Base-by-base conservation (phyloP, 306 rosid species). In the Astragalus membranaceus region DNA sequence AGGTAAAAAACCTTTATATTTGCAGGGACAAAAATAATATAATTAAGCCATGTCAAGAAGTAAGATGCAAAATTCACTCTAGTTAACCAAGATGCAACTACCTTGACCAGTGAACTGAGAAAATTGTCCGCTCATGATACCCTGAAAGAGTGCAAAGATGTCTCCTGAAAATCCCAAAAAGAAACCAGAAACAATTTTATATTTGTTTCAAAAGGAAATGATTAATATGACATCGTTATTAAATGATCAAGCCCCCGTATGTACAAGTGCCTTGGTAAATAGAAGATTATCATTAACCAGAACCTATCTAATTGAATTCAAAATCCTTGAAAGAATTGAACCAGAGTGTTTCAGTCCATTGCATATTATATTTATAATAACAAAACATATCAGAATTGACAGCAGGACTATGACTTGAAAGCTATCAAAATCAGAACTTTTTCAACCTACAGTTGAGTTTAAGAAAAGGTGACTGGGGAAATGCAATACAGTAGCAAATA, bases 41-140 rank as follows among this genome's bases (percentile, higher is more conserved):
- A 26, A 26, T 3, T 26, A 26, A 26, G 30, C 30, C 30, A 26
- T 26, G 30, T 69, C 65, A 44, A 50, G 32, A 52, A 35, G 23
- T 65, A 26, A 42, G 44, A 37, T 20, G 61, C 51, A 76, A 53
- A 30, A 47, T 52, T 68, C 43, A 43, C 52, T 74, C 12, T 57
- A 56, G 54, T 33, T 69, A 73, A 44, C 56, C 61, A 49, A 20
- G 53, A 68, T 49, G 36, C 43, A 29, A 73, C 54, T 84, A 94
- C 99, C 99, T 91, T 37, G 96, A 91, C 97, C 99, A 94, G 71
- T 94, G 89, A 73, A 87, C 92, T n/a, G 99, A 91, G 82, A 91
- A 94, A 71, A 94, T 77, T 57, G 99, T 94, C 82, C 99, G 94
- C 58, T 89, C 99, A 79, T 94, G 99, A 84, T 86, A 87, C 69